phyloP scores from a whole-genome alignment of 768 basidiomycete species.

The Tylopilus felleus region DNA sequence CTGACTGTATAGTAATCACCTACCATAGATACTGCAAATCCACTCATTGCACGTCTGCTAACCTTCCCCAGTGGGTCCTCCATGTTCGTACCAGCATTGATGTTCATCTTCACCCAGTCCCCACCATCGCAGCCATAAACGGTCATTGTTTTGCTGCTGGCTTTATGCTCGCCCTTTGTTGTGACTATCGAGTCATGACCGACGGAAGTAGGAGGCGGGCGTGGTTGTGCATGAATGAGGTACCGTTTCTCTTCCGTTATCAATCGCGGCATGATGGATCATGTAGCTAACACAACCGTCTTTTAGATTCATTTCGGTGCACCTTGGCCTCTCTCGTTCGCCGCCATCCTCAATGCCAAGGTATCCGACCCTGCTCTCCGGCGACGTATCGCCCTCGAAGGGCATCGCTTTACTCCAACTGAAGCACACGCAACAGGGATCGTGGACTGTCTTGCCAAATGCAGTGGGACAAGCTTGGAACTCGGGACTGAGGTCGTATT shows the following conservation, averaged over 20 bases:
- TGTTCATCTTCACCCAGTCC: conserved; percentile 46
- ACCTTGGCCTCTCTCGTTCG: conserved; percentile 70
- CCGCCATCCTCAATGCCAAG: conserved; percentile 61
- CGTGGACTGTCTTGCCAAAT: conserved; percentile 56
- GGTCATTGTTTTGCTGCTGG: conserved; percentile 87
- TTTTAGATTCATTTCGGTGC: conserved; percentile 78
- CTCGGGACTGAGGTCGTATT: conserved; percentile 59
- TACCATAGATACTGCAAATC: conserved; percentile 65
- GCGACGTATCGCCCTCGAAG: conserved; percentile 77
- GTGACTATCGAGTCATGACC: conserved; percentile 89
- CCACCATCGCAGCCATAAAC: conserved; percentile 75
- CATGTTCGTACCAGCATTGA: background rate
- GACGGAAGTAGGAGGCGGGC: conserved; percentile 73
- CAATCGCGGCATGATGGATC: background rate
- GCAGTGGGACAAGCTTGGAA: conserved; percentile 37
- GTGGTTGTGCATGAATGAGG: conserved; percentile 94
- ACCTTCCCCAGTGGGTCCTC: conserved; percentile 66
- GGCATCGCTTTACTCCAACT: conserved; percentile 68
- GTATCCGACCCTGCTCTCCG: conserved; percentile 54
- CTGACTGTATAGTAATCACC: conserved; percentile 2
- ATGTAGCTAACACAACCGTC: background rate
- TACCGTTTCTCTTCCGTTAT: conserved; percentile 21
- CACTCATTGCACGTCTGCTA: conserved; percentile 63
- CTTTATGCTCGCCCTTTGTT: conserved; percentile 72
- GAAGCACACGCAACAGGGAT: conserved; percentile 68